Base-by-base conservation (phyloP, 2,329 filamentous ascomycete genomes). In the Zasmidium angulare region DNA sequence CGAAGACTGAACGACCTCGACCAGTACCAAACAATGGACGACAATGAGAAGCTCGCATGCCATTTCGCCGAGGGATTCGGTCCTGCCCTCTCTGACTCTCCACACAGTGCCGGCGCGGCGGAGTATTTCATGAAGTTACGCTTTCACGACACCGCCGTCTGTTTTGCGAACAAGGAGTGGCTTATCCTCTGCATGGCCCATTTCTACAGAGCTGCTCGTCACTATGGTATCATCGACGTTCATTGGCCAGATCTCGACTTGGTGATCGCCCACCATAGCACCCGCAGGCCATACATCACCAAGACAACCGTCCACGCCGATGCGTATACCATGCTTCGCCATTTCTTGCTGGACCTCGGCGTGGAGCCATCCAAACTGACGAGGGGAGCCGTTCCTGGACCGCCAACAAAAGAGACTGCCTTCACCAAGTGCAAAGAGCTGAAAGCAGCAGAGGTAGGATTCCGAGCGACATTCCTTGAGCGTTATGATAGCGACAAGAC, bases 221-320 rank as follows among this genome's bases (percentile, higher is more conserved):
- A 23, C 6, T 56, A 56, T 26, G 54, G 43, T 10, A 12, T 56
- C 1, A 46, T 56, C 14, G 22, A n/a, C 4, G 46, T 20, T 14
- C 22, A 31, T 10, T 56, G 54, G 54, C 23, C 21, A 9, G 54
- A 56, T 24, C 24, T 50, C 14, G 54, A 56, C 46, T 40, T 56
- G 3, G 46, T 56, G 6, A 31, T 56, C 26, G 46, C 46, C 1
- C 46, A 56, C 24, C 46, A 56, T 26, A 56, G 54, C 29, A 11
- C n/a, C 3, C 22, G 20, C 20, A 31, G 43, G 20, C 47, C 54
- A 21, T 56, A 50, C 46, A 40, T 56, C 24, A 50, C 46, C 46
- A 50, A 50, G 24, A 56, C 47, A 19, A 26, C 24, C 17, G 17
- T 11, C 9, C 10, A 43, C 14, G 3, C 46, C 3, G 23, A 46